These are phyloP conservation scores for Trichoderma citrinoviride DNA, from an alignment of 2,329 filamentous ascomycete species.

Conservation along the genomic window DNA sequence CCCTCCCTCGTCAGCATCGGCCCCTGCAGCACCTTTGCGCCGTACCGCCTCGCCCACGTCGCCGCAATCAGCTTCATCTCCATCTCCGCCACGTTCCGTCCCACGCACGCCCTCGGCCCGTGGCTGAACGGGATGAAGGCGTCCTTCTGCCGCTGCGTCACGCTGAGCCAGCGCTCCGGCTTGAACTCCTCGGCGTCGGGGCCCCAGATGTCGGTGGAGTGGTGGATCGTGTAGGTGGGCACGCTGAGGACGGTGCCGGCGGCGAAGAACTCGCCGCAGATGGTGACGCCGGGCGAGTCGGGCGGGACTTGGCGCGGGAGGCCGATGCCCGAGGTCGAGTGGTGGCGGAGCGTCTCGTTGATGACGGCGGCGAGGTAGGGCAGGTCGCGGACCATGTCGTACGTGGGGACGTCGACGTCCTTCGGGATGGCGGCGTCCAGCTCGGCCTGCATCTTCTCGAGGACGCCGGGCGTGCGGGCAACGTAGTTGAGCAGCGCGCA, in stretches of 20 bases:
- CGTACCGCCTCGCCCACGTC: conserved; percentile 59
- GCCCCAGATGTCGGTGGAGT: conserved; percentile 71
- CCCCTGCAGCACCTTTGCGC: conserved; percentile 52
- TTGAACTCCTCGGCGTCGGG: conserved; percentile 66
- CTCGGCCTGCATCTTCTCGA: conserved; percentile 70
- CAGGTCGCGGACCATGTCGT: conserved; percentile 69
- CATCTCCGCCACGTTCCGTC: conserved; percentile 84
- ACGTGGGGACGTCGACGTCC: conserved; percentile 63
- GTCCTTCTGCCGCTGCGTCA: conserved; percentile 66
- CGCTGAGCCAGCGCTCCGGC: conserved; percentile 68
- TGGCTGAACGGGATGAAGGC: conserved; percentile 74
- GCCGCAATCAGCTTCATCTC: conserved; percentile 76
- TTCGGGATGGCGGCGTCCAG: conserved; percentile 68
- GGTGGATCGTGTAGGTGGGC: conserved; percentile 79
- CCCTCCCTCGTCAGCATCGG: conserved; percentile 74
- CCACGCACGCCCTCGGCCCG: conserved; percentile 69
- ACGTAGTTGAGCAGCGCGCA: conserved; percentile 82
- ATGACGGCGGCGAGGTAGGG: conserved; percentile 74
- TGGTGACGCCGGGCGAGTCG: conserved; percentile 59
- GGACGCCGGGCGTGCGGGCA: conserved; percentile 64
- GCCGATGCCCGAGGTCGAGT: conserved; percentile 82
- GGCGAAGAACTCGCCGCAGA: conserved; percentile 68
- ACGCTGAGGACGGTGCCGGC: conserved; percentile 74
- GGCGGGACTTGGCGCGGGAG: conserved; percentile 72
- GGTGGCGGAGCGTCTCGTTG: conserved; percentile 80